A percentile compares a stretch with the other conserved stretches of the same genome.
phyloP scores from a whole-genome alignment of 495 filamentous ascomycete species.

The Aspergillus steynii region DNA sequence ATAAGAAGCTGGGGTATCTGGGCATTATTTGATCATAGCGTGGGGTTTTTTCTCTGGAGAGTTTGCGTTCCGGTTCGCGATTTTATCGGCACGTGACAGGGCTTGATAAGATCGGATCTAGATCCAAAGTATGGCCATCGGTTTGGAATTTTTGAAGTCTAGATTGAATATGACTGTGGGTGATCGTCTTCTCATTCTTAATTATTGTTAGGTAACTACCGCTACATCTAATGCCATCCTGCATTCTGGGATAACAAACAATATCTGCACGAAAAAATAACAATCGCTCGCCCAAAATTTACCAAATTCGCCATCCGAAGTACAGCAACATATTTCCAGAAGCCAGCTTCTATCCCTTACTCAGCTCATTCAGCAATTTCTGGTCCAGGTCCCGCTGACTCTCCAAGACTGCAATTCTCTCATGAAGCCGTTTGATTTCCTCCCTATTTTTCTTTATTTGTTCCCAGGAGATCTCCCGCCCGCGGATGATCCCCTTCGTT shows the following conservation, averaged over 20 bases:
- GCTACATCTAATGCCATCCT: not conserved
- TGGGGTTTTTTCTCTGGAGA: slow-evolving; percentile 9
- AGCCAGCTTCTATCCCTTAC: not conserved
- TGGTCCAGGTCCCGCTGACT: slow-evolving; percentile 43
- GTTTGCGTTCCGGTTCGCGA: slow-evolving; percentile 1
- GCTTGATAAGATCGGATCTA: slow-evolving; percentile 12
- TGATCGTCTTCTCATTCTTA: too few relatives aligned
- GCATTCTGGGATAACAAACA: not conserved
- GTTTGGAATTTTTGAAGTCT: not conserved
- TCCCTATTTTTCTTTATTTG: slow-evolving; percentile 63
- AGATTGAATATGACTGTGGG: not conserved
- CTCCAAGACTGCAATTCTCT: slow-evolving; percentile 36
- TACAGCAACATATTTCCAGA: not conserved
- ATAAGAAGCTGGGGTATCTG: not conserved
- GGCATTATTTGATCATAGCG: slow-evolving; percentile 8
- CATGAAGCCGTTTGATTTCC: slow-evolving; percentile 57
- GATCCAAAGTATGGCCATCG: not conserved
- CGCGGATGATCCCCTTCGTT: slow-evolving; percentile 56
- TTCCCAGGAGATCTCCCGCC: slow-evolving; percentile 61
- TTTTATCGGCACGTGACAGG: slow-evolving; percentile 23
- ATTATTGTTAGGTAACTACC: not conserved
- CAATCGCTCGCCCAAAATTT: not conserved
- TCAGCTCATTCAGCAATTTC: slow-evolving; percentile 37
- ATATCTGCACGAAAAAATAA: not conserved
- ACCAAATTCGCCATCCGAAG: not conserved